Evolutionary conservation across 768 basidiomycete species (phyloP).

Genomic region (Leucosporidium yakuticum): DNA sequence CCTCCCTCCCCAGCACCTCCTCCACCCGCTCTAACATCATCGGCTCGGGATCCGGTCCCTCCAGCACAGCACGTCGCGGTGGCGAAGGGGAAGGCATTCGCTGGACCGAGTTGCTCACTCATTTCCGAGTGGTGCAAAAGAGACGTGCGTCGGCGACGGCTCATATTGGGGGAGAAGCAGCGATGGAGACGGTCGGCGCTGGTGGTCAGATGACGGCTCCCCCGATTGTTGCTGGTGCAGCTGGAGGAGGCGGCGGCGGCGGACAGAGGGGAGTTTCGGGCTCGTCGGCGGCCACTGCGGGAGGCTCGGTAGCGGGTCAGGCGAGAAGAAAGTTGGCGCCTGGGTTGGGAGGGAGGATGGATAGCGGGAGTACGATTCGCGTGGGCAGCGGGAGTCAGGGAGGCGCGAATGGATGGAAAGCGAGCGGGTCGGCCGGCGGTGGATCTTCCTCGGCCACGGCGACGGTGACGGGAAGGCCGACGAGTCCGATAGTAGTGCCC

Average conservation of each 20-base stretch:
- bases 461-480: not conserved
- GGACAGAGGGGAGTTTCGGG: too few relatives aligned
- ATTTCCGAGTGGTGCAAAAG: slow-evolving; percentile 80
- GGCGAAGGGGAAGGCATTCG: slow-evolving; percentile 71
- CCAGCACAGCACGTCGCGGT: not conserved
- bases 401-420: not conserved
- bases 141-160: slow-evolving; percentile 5
- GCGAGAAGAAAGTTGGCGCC: not conserved
- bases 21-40: too few relatives aligned
- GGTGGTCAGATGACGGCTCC: too few relatives aligned
- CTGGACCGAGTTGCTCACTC: slow-evolving; percentile 87
- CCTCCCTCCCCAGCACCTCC: not conserved
- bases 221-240: too few relatives aligned
- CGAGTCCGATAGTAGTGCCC: not conserved
- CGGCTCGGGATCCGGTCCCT: too few relatives aligned
- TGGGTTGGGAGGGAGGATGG: not conserved
- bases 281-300: too few relatives aligned
- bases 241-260: too few relatives aligned
- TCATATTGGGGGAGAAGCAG: not conserved
- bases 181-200: too few relatives aligned
- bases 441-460: not conserved
- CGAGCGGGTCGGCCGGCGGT: not conserved
- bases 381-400: not conserved
- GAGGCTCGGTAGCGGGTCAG: slow-evolving; percentile 43
- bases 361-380: not conserved